Evolutionary conservation across 441 rosid genomes (phyloP), one percentile per base, ranked within the genome.

Genomic region (Corymbia calophylla): DNA sequence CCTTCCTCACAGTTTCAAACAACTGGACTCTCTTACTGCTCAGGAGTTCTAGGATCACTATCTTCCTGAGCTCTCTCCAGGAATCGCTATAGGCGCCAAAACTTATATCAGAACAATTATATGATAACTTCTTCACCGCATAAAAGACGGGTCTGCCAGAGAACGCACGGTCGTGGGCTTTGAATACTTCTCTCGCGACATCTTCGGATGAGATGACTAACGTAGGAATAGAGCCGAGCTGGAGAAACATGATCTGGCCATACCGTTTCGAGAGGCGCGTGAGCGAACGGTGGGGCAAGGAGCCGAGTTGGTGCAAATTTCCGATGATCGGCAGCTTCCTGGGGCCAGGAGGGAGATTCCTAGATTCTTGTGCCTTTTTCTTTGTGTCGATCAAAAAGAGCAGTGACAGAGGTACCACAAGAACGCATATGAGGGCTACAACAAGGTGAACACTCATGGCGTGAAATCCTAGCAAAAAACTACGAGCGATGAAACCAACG

Each of bases 311-410:
- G 87, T 70, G 91, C 56, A 89, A 49, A 88, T 89, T 87, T 25
- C 91, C 91, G n/a, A 89, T 31, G 31, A 89, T 53, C 11, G 89
- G 91, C 86, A 87, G 32, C 89, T 87, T 89, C 70, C 88, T 47
- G 13, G 91, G 91, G 31, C 91, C 89, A 4, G 91, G 91, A 54
- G 91, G 91, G 86, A 89, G 88, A 56, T 77, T 89, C n/a, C 86
- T 19, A 32, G 88, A 39, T 39, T 29, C 49, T 6, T 3, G 15
- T 39, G 29, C 39, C 29, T 73, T 73, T 49, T 73, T 39, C 49
- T 39, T 39, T 1, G 82, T 6, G 15, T 21, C 82, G 6, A 73
- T 3, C 29, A 73, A 73, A 19, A 73, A 73, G 49, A 73, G 29
- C 11, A 73, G 82, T 11, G 13, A 73, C 29, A 73, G 82, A 39